Conservation (phyloP, 495 filamentous ascomycete genomes). For the Penicillium tannophilum region DNA sequence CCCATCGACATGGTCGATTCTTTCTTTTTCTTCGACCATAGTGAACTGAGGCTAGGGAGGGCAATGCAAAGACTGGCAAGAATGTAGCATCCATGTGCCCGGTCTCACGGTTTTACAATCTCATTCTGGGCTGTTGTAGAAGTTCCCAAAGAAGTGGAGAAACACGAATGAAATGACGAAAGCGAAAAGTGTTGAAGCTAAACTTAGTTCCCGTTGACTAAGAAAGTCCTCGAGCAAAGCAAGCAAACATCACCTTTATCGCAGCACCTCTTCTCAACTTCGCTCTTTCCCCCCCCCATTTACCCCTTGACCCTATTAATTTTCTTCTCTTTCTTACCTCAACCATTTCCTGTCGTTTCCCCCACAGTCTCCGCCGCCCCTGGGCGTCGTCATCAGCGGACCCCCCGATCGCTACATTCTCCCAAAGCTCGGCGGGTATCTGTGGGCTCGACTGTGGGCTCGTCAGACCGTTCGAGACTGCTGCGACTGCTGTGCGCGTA, state of each 20-base stretch:
- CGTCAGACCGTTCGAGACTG: slow-evolving; percentile 23
- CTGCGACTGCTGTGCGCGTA: not conserved
- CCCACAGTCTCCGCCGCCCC: slow-evolving; percentile 5
- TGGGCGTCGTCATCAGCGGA: slow-evolving; percentile 5
- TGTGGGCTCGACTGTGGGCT: slow-evolving; percentile 19
- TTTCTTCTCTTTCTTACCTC: slow-evolving; percentile 1
- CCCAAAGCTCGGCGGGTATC: slow-evolving; percentile 27
- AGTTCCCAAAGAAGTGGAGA: not conserved
- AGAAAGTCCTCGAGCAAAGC: slow-evolving; percentile 17
- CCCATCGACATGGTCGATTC: slow-evolving; percentile 25
- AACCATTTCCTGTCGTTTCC: not conserved
- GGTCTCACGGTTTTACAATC: slow-evolving; percentile 10
- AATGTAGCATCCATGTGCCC: slow-evolving; percentile 39
- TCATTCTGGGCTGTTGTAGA: slow-evolving; percentile 10
- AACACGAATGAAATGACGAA: not conserved
- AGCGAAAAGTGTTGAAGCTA: not conserved
- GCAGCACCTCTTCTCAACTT: slow-evolving; percentile 19
- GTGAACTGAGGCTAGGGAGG: slow-evolving; percentile 42
- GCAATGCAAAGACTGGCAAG: slow-evolving; percentile 43
- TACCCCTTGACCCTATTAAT: slow-evolving; percentile 12
- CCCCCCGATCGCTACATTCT: slow-evolving; percentile 7
- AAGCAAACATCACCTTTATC: slow-evolving; percentile 35
- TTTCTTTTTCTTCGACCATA: slow-evolving; percentile 47
- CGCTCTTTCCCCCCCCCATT: slow-evolving; percentile 12
- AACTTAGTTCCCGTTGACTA: slow-evolving; percentile 13